Base-by-base conservation (phyloP, 768 basidiomycete species). In the Scleroderma bovista region DNA sequence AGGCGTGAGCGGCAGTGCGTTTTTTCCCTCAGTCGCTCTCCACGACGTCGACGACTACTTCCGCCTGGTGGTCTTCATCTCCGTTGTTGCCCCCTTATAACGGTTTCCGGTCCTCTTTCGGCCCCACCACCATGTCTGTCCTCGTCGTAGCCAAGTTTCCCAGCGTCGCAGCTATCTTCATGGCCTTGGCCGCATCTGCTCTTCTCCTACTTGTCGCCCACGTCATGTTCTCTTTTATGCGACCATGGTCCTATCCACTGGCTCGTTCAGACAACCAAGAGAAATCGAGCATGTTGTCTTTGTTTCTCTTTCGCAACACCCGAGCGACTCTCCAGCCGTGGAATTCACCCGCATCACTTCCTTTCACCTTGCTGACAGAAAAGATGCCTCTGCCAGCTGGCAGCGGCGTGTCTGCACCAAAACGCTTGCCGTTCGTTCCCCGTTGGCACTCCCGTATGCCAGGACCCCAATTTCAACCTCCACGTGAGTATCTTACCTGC, bases 111-210 rank as follows among this genome's bases (percentile, higher is more conserved):
- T 44, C n/a, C 36, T 45, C 44, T 47, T 24, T 47, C 10, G 19
- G 34, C 8, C 39, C 9, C 19, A 20, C 20, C 41, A 50, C 47
- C 47, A 67, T 67, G 65, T 65, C 65, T 26, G 62, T 67, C 44
- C 65, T 68, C 50, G 57, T 68, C 44, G 57, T 53, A 23, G 57
- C 65, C 43, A 62, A 62, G 51, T 64, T 57, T 17, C 65, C 65
- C 40, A 55, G 54, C 44, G 53, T 68, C 15, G 57, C 65, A 10
- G 46, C 62, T 49, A 45, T 68, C 11, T 65, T 67, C 55, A 64
- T 68, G 63, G 66, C 65, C 2, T 63, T 61, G 17, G 52, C 57
- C 7, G 57, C 57, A 6, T 68, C 65, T 12, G 23, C 55, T 12
- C 17, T 68, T 13, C 59, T 68, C 47, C 17, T 67, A n/a, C 41